Base-by-base conservation (phyloP, 768 basidiomycete species). In the Suillus subluteus region DNA sequence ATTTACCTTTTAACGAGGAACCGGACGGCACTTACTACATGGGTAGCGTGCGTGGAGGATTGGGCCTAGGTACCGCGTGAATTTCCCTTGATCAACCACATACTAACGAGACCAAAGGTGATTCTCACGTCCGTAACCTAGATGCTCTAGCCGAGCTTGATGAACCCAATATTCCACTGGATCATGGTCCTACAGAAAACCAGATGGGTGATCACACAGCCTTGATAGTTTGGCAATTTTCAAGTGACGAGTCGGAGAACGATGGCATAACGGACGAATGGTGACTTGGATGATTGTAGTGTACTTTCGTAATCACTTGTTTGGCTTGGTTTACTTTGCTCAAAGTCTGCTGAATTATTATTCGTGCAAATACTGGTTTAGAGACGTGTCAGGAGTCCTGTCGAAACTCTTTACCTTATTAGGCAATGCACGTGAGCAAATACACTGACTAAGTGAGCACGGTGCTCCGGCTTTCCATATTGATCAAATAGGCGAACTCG, bases 401-500 rank as follows among this genome's bases (percentile, higher is more conserved):
- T n/a, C n/a, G n/a, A n/a, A n/a, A n/a, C n/a, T n/a, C n/a, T n/a
- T n/a, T n/a, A n/a, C n/a, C n/a, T n/a, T n/a, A n/a, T n/a, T n/a
- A n/a, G n/a, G n/a, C n/a, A n/a, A n/a, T n/a, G n/a, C n/a, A n/a
- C n/a, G n/a, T n/a, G n/a, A n/a, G n/a, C n/a, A n/a, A n/a, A n/a
- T n/a, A n/a, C n/a, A n/a, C n/a, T n/a, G n/a, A n/a, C n/a, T n/a
- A n/a, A n/a, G n/a, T n/a, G n/a, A n/a, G n/a, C n/a, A n/a, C n/a
- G n/a, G n/a, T n/a, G n/a, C n/a, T n/a, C n/a, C n/a, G n/a, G n/a
- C n/a, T n/a, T n/a, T n/a, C n/a, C n/a, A n/a, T n/a, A n/a, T n/a
- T n/a, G n/a, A 56, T 83, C 80, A 43, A 84, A 43, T 35, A 86
- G 67, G 13, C 74, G 75, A 15, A 83, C 74, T 2, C 75, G 77